Base-by-base conservation (phyloP, 805 yeast genomes). In the Vanderwaltozyma polyspora region DNA sequence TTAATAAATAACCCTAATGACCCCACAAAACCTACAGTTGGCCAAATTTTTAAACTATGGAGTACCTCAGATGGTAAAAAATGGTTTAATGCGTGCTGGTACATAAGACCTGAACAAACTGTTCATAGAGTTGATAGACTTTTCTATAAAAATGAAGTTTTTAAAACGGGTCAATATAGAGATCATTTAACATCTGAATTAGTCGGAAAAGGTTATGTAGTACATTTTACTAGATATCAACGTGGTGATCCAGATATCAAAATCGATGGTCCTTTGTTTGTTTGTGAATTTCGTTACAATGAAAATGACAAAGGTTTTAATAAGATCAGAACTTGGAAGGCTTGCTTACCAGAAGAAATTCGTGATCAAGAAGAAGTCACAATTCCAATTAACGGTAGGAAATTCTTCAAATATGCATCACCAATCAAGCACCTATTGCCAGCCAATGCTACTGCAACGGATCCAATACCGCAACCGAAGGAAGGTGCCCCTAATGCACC, bases 281-380 rank as follows among this genome's bases (percentile, higher is more conserved):
- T 91, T 46, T 91, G 97, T 63, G 98, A 91, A 59, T 83, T 75
- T 57, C 76, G 98, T 51, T 91, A 87, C 61, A 89, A 89, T 54
- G 96, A 89, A 55, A 69, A 74, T 36, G 94, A 84, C 49, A 83
- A 84, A 57, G 78, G 78, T 19, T 91, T 91, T 67, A 91, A 89
- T 60, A 81, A 89, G 54, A 91, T 91, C 49, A 73, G 97, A 52
- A 89, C 98, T 3, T 91, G 98, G 98, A 89, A 85, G 59, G 96
- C 96, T 6, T 91, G 97, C 65, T 68, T 91, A 45, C 98, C 98
- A 0, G 97, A 91, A 59, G 97, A 89, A 58, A 81, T 89, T 31
- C 75, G 97, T 49, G 86, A 81, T 43, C 48, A 62, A 35, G 89
- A 83, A 49, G 96, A 87, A 50, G 80, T 82, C 23, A 75, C 81